Percentiles rank a stretch among this genome's conserved stretches.
These are phyloP conservation scores for Cyclanthera cordifolia DNA, from an alignment of 306 rosid genomes.

Conservation along the genomic window DNA sequence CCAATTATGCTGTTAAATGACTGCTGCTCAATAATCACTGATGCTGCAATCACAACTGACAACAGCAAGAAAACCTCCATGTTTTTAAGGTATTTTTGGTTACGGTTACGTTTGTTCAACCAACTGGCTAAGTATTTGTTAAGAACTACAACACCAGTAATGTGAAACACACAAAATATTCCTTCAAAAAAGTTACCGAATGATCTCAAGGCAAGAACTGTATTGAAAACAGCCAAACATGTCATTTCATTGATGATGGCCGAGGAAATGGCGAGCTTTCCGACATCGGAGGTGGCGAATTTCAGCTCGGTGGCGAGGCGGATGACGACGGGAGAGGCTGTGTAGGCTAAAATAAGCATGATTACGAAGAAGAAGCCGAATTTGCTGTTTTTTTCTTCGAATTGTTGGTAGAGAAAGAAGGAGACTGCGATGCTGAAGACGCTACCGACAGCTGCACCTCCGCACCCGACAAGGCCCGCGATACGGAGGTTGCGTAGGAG, in stretches of 20 bases:
- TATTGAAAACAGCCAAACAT: constrained; percentile 42
- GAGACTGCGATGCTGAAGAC: constrained; percentile 45
- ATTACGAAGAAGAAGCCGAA: constrained; percentile 20
- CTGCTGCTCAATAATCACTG: constrained; percentile 53
- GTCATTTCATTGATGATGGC: constrained; percentile 51
- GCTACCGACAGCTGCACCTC: constrained; percentile 37
- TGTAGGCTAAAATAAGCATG: constrained; percentile 47
- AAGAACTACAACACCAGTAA: background rate
- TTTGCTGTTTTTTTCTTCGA: constrained; percentile 10
- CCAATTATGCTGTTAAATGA: constrained; percentile 46
- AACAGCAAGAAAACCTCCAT: constrained; percentile 47
- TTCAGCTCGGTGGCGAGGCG: constrained; percentile 60
- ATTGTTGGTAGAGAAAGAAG: constrained; percentile 31
- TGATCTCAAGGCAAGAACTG: constrained; percentile 20
- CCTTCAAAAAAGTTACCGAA: background rate
- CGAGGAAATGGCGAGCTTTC: constrained; percentile 44
- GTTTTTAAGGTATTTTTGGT: constrained; percentile 61
- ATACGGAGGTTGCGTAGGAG: constrained; percentile 25
- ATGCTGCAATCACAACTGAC: constrained; percentile 35
- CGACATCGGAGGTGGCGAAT: constrained; percentile 48
- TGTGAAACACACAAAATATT: constrained; percentile 11
- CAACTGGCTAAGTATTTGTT: constrained; percentile 44
- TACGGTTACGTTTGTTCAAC: constrained; percentile 43
- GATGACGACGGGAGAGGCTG: constrained; percentile 72
- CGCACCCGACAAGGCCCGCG: constrained; percentile 33